Evolutionary conservation across 441 rosid genomes (phyloP).

Genomic region (Gossypium lobatum): DNA sequence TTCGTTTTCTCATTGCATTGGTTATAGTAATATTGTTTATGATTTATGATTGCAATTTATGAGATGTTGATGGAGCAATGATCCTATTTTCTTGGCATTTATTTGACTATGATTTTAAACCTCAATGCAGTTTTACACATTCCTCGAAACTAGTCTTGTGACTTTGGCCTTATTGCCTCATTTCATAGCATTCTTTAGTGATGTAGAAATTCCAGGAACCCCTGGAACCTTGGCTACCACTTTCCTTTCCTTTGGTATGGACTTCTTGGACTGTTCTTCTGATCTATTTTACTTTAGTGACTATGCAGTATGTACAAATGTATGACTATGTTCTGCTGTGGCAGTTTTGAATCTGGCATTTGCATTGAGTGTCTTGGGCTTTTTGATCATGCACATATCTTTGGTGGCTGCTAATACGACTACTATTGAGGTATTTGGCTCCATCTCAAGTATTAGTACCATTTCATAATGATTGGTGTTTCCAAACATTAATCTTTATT

Average conservation of each 20-base stretch:
- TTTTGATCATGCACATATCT: slow-evolving; percentile 77
- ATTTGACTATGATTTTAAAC: slow-evolving; percentile 11
- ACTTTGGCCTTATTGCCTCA: slow-evolving; percentile 62
- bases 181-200: slow-evolving; percentile 76
- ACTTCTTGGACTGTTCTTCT: not conserved
- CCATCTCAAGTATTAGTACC: slow-evolving; percentile 7
- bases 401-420: slow-evolving; percentile 73
- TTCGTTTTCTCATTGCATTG: not conserved
- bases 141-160: slow-evolving; percentile 77
- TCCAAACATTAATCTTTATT: not conserved
- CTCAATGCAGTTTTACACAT: slow-evolving; percentile 70
- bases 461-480: not conserved
- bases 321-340: slow-evolving; percentile 14
- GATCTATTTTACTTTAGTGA: not conserved
- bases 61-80: not conserved
- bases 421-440: slow-evolving; percentile 65
- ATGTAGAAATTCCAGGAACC: slow-evolving; percentile 82
- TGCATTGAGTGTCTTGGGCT: slow-evolving; percentile 78
- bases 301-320: not conserved
- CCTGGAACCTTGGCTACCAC: slow-evolving; percentile 84
- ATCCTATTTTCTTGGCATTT: not conserved
- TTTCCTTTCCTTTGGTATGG: slow-evolving; percentile 75
- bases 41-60: not conserved
- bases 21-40: not conserved
- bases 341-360: slow-evolving; percentile 80